Evolutionary conservation across 345 rosid genomes (phyloP).

Genomic region (Eucalyptus globulus): DNA sequence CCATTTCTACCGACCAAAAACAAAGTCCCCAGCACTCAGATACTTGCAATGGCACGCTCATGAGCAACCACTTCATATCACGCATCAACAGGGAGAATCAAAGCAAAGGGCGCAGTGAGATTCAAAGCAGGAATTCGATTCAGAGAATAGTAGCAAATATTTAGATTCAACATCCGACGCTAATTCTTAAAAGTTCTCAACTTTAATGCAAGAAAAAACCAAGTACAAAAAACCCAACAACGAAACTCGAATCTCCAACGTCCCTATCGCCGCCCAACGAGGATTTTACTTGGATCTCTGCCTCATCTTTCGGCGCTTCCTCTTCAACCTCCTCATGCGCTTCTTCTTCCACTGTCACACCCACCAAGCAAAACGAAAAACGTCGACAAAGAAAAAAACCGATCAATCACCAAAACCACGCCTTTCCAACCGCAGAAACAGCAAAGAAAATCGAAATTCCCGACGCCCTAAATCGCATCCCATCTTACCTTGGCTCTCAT

Average conservation of each 20-base stretch:
- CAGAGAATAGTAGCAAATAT: background rate
- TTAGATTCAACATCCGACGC: background rate
- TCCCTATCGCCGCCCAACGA: background rate
- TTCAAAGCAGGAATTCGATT: background rate
- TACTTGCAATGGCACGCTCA: background rate
- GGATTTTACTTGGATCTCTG: conserved; percentile 9
- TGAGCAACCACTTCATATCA: background rate
- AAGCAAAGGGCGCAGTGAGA: background rate
- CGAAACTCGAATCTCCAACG: background rate
- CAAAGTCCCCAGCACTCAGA: background rate
- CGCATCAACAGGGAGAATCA: background rate
- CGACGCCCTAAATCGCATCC: background rate
- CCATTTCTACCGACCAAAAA: background rate
- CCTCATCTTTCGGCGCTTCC: conserved; percentile 18
- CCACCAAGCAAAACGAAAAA: background rate
- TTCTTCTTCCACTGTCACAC: conserved; percentile 10
- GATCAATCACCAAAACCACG: background rate
- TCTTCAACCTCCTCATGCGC: conserved; percentile 17
- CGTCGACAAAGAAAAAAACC: background rate
- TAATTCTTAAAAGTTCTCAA: background rate
- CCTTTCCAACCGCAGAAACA: background rate
- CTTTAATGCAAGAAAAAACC: background rate
- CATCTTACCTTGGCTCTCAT: conserved; percentile 6
- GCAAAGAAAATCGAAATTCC: background rate
- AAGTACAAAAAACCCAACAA: background rate